These are phyloP conservation scores for Harrya chromipes DNA, from an alignment of 768 basidiomycete species.

Conservation along the genomic window DNA sequence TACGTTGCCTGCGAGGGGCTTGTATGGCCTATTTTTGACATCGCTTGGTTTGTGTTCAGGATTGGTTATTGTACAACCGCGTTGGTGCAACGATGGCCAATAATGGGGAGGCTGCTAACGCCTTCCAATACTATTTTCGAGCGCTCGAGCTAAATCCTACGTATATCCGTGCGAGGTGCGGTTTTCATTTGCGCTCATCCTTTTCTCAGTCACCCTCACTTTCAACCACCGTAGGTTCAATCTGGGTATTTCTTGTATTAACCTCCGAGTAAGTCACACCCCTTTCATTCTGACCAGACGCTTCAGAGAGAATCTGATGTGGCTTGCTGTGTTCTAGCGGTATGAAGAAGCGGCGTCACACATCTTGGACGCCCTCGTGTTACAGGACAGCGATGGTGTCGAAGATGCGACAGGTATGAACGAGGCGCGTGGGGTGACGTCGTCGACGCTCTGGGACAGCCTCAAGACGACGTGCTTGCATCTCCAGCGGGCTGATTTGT, in stretches of 20 bases:
- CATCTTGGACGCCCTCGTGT: conserved; percentile 81
- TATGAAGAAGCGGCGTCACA: conserved; percentile 86
- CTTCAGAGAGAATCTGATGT: background rate
- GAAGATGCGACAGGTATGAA: conserved; percentile 40
- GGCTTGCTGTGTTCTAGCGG: conserved; percentile 42
- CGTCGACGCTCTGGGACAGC: conserved; percentile 83
- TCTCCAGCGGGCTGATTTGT: conserved; percentile 75
- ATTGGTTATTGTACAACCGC: conserved; percentile 90
- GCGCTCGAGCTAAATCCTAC: conserved; percentile 86
- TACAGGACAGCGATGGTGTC: conserved; percentile 86
- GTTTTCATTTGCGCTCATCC: background rate
- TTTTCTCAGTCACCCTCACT: background rate
- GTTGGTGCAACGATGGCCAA: conserved; percentile 95
- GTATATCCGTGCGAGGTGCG: conserved; percentile 85
- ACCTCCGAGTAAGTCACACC: conserved; percentile 60
- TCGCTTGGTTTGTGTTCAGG: conserved; percentile 42
- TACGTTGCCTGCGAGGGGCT: conserved; percentile 32
- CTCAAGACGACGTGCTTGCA: conserved; percentile 80
- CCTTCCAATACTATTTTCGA: conserved; percentile 81
- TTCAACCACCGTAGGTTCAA: conserved; percentile 66
- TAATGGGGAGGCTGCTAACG: conserved; percentile 72
- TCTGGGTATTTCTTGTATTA: conserved; percentile 89
- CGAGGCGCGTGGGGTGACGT: conserved; percentile 67
- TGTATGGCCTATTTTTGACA: background rate
- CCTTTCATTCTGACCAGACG: conserved; percentile 4